A percentile compares a stretch with the other conserved stretches of the same genome.
Evolutionary conservation across 768 basidiomycete genomes (phyloP).

Genomic region (Suillus variegatus): DNA sequence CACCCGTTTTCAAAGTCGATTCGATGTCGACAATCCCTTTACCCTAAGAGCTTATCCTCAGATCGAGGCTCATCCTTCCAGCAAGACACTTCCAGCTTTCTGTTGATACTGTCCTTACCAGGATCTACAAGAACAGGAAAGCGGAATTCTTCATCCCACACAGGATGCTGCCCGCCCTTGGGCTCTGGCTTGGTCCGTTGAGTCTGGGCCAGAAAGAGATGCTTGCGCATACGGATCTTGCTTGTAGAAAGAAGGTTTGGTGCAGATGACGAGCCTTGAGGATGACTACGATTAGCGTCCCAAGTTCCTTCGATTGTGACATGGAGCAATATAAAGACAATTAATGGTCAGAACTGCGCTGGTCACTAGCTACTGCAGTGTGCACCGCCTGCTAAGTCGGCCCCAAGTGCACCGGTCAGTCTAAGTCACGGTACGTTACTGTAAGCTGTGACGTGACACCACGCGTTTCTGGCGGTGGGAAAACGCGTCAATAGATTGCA

Average conservation of each 20-base stretch:
- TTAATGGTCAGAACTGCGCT: neutral
- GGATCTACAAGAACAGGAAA: constrained; percentile 68
- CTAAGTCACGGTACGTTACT: neutral
- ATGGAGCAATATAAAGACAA: constrained; percentile 12
- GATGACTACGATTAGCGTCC: constrained; percentile 83
- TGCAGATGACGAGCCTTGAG: constrained; percentile 86
- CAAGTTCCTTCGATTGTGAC: constrained; percentile 52
- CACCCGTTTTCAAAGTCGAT: constrained; percentile 79
- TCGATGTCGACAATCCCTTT: constrained; percentile 74
- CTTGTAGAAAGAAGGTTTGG: constrained; percentile 84
- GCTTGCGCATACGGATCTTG: constrained; percentile 85
- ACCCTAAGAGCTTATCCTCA: constrained; percentile 75
- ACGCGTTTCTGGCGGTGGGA: constrained; percentile 19
- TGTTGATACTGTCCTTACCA: constrained; percentile 44
- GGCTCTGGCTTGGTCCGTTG: constrained; percentile 73
- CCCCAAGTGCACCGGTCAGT: too few species aligned
- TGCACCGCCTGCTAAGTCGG: neutral
- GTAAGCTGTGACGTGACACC: neutral
- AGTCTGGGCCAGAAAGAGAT: constrained; percentile 55
- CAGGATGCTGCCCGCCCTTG: constrained; percentile 91
- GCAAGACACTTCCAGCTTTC: constrained; percentile 73
- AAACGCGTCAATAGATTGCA: constrained; percentile 10
- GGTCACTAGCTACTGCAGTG: neutral
- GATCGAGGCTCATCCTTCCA: constrained; percentile 75
- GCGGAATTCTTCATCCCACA: constrained; percentile 89